Conservation (phyloP, 768 basidiomycete species). For the Tulasnella calospora region DNA sequence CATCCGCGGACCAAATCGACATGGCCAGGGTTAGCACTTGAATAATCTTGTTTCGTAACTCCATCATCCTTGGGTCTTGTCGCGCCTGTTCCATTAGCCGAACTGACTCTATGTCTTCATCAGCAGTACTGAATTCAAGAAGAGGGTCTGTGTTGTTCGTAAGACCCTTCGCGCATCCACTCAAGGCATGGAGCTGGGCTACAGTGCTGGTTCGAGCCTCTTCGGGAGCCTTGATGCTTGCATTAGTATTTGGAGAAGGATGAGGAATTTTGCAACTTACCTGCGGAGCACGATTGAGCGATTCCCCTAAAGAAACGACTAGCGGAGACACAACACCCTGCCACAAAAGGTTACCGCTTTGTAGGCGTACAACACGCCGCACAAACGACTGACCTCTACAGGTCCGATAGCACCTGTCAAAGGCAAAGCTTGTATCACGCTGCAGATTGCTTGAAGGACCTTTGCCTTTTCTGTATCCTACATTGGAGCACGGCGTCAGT, state of each 20-base stretch:
- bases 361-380: neutral
- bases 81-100: conserved; percentile 57
- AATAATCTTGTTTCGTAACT: conserved; percentile 63
- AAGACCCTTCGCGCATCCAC: conserved; percentile 82
- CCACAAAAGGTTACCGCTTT: conserved; percentile 4
- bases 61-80: conserved; percentile 56
- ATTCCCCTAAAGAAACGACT: conserved; percentile 59
- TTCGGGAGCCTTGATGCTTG: conserved; percentile 55
- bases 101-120: conserved; percentile 44
- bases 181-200: conserved; percentile 70
- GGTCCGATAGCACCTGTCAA: conserved; percentile 73
- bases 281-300: conserved; percentile 50
- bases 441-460: conserved; percentile 86
- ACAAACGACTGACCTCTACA: conserved; percentile 50
- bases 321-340: conserved; percentile 75
- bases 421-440: conserved; percentile 86
- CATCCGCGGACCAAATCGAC: conserved; percentile 75
- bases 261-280: conserved; percentile 38
- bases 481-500: neutral
- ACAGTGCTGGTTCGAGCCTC: conserved; percentile 63
- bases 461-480: conserved; percentile 84
- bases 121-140: conserved; percentile 30
- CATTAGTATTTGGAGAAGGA: conserved; percentile 9
- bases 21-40: conserved; percentile 55
- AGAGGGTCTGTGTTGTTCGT: conserved; percentile 70